phyloP scores from a whole-genome alignment of 1,284 basidiomycete species.

The Apiotrichum domesticum region DNA sequence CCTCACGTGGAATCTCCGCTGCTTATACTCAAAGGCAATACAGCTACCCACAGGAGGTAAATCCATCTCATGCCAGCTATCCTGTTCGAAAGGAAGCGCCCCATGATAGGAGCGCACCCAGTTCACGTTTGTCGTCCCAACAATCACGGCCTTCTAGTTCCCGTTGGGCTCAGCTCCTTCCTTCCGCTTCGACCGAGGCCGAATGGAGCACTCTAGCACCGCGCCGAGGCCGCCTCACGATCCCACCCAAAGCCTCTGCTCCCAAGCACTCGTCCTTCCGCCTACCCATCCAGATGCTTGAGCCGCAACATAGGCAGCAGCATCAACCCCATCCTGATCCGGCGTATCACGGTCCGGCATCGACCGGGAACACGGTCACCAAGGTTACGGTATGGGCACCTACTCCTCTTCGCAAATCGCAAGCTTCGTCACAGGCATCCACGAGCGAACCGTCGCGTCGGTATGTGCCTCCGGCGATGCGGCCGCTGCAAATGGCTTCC shows the following conservation, averaged over 20 bases:
- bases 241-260: not conserved
- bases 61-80: too few relatives aligned
- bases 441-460: not conserved
- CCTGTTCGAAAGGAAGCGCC: too few relatives aligned
- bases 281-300: not conserved
- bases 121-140: too few relatives aligned
- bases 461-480: slow-evolving; percentile 1
- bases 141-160: not conserved
- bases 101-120: too few relatives aligned
- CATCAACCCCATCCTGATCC: too few relatives aligned
- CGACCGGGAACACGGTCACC: too few relatives aligned
- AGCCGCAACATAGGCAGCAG: too few relatives aligned
- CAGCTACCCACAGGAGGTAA: too few relatives aligned
- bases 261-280: not conserved
- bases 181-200: not conserved
- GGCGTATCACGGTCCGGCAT: too few relatives aligned
- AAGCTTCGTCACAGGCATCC: too few relatives aligned
- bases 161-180: not conserved
- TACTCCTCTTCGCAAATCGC: not conserved
- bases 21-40: too few relatives aligned
- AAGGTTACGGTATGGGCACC: slow-evolving; percentile 10
- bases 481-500: not conserved
- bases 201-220: slow-evolving; percentile 3
- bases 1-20: too few relatives aligned
- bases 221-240: not conserved